Base-by-base conservation (phyloP, 257 asterid genomes). In the Przewalskia tangutica region DNA sequence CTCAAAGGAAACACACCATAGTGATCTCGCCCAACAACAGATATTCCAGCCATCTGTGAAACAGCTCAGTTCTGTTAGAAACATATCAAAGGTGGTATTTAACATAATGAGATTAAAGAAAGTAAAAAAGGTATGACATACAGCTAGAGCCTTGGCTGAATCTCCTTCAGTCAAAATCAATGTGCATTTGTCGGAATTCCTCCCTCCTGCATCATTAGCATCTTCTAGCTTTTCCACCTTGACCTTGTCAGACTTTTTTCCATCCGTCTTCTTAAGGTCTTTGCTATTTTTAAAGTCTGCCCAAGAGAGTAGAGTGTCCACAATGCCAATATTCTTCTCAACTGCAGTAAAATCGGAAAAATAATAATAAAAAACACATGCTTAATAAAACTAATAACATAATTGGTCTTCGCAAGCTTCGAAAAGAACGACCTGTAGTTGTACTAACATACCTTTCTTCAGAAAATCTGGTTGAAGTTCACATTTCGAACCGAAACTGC, bases 141-240 rank as follows among this genome's bases (percentile, higher is more conserved):
- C 98, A 44, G 98, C 99, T 76, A 96, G 98, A 81, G 98, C 96
- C 90, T 93, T 94, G 77, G 99, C 99, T 13, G 99, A 96, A 89
- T 96, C 99, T 88, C 99, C 99, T 91, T 96, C 98, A 20, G 99
- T 96, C 91, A 96, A 89, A 83, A 96, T 94, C 85, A 96, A 89
- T 53, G 99, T 96, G 84, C 99, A 96, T 85, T 84, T 91, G 12
- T 92, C 98, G 27, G 98, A 91, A 75, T 89, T 89, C 83, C 51
- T 96, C 77, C 93, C 97, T 64, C 99, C 98, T 59, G 97, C 98
- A 84, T 92, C 97, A 82, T 94, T 93, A 53, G 99, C 98, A 86
- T 96, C 98, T 62, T 90, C 91, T 65, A 94, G 90, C 85, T 96
- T 96, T 51, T 92, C 82, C 48, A 96, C 97, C 36, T 90, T 84